Base-by-base conservation (phyloP, 2,329 filamentous ascomycete species). In the Colletotrichum somersetense region DNA sequence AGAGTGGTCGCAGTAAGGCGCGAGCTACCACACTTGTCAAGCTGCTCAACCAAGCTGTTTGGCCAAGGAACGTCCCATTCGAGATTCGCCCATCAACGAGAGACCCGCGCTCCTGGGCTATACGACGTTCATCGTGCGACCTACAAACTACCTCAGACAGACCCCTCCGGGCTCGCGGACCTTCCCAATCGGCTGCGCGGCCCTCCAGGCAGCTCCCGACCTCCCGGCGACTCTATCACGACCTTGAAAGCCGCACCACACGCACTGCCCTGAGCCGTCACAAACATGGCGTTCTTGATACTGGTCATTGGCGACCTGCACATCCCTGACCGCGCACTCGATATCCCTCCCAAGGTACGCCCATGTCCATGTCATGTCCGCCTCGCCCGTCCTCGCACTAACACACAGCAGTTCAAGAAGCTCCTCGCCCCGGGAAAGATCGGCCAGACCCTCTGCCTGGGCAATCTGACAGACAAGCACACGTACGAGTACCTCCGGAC, bases 221-320 rank as follows among this genome's bases (percentile, higher is more conserved):
- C 30, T 63, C 38, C 57, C 26, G 52, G 23, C 70, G 55, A 42
- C 35, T 10, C 16, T 33, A 67, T 62, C 62, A 61, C 46, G 48
- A 53, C n/a, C 50, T 50, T 20, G 26, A 23, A 50, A 18, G 33
- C 50, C 33, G 55, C 56, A 46, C 16, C 30, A 7, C 30, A 23
- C 57, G 59, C 23, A 44, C 59, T 63, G 33, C 53, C 4, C 40
- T 23, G 18, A 20, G 57, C n/a, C 26, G 6, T 38, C 67, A 40
- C 70, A 77, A 92, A 90, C 87, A 94, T 96, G 86, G 94, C 94
- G 75, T 94, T 96, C 84, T 88, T 97, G 76, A 95, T 97, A 80
- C 89, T 97, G 80, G 94, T 96, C 80, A 94, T 97, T 77, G 94
- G 94, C 81, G 95, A 97, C 85, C 90, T 97, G 66, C 95, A 97